phyloP scores from a whole-genome alignment of 139 green algal genomes.

The Coelastrella sp. region DNA sequence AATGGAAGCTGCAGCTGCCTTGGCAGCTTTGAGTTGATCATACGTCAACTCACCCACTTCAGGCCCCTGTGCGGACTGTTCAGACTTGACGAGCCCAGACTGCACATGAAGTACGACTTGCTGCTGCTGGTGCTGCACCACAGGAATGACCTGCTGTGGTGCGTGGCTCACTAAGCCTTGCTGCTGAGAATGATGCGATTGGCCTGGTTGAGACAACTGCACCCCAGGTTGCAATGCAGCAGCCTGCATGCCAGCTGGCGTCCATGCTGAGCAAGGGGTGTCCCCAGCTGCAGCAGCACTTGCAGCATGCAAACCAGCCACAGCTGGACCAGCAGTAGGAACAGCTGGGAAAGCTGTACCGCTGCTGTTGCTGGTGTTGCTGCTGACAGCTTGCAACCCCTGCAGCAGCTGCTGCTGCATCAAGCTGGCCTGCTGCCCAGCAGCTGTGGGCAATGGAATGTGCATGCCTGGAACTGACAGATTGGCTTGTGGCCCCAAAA shows the following conservation, averaged over 20 bases:
- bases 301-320: background rate
- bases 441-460: too few species aligned
- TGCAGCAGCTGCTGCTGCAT: background rate
- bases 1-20: background rate
- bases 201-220: too few species aligned
- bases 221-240: too few species aligned
- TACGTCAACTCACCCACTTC: background rate
- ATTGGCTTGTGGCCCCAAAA: too few species aligned
- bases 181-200: background rate
- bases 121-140: background rate
- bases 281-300: background rate
- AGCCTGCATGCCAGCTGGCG: background rate
- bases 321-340: background rate
- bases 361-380: constrained; percentile 28
- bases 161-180: too few species aligned
- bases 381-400: background rate
- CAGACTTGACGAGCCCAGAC: background rate
- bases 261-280: background rate
- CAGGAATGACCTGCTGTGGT: too few species aligned
- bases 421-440: background rate
- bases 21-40: constrained; percentile 13
- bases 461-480: too few species aligned
- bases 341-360: background rate
- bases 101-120: background rate
- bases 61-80: background rate